Evolutionary conservation across 2,329 filamentous ascomycete genomes (phyloP), one percentile per base, ranked within the genome.

Genomic region (Sporothrix pseudoabietina): DNA sequence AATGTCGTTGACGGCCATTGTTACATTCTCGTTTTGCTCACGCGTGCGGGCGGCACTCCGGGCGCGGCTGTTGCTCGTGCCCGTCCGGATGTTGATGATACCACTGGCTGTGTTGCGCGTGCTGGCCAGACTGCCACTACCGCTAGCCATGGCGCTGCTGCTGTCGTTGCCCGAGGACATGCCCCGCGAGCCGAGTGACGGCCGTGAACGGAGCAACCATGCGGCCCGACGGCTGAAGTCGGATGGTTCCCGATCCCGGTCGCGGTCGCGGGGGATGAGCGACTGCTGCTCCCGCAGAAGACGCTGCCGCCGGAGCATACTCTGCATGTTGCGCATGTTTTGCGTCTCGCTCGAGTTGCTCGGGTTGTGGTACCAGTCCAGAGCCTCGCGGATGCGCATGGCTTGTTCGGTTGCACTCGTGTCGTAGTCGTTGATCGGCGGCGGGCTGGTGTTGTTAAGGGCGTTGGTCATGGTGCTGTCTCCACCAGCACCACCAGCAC

Each of bases 281-380:
- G 16, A 19, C 47, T 88, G 85, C 70, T 87, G 85, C 41, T 83
- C 83, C 74, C 88, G 85, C 39, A 89, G 82, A 2, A 87, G 87
- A 26, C 39, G 39, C 39, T 65, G 61, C n/a, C 61, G 61, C 39
- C 39, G 61, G 8, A 65, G 39, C 39, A 65, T 14, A 14, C 39
- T 65, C 39, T 65, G 61, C 61, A 65, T 44, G n/a, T 39, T 65
- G 74, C 89, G 87, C 3, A 90, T 80, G 0, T 89, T 86, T 61
- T 85, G 79, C 2, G 85, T 86, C 76, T 90, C 88, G 69, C 88
- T 86, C 1, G 84, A 75, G 1, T 84, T 86, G 41, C 88, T 81
- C 0, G 87, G 87, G 44, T 83, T 81, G 71, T 88, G 87, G 39
- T 87, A 79, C 44, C 82, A 80, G 19, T 87, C 83, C 12, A 84